Conservation (phyloP, 345 rosid species). For the Gossypium rotundifolium region DNA sequence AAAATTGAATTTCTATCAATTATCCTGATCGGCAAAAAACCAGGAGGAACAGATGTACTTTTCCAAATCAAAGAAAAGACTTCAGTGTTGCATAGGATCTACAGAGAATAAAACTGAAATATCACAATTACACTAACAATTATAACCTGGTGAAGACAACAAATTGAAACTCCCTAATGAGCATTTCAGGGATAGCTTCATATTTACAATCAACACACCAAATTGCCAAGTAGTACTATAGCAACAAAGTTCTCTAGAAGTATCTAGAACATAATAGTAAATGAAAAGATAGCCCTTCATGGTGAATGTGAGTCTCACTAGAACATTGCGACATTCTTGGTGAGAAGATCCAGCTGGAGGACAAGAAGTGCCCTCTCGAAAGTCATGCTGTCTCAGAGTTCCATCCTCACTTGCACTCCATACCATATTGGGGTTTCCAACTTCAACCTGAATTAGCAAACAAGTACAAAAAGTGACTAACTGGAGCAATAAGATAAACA, state of each 20-base stretch:
- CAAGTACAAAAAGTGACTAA: constrained; percentile 13
- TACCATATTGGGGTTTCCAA: constrained; percentile 88
- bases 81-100: neutral
- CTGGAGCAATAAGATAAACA: constrained; percentile 6
- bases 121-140: neutral
- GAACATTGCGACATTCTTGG: constrained; percentile 84
- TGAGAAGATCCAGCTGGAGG: constrained; percentile 75
- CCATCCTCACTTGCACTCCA: constrained; percentile 99
- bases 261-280: constrained; percentile 3
- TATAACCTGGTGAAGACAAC: neutral
- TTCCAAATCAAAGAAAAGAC: neutral
- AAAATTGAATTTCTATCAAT: neutral
- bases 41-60: neutral
- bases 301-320: constrained; percentile 40
- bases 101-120: neutral
- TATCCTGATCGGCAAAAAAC: neutral
- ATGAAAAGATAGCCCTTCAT: neutral
- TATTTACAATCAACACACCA: neutral
- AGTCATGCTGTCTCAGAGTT: constrained; percentile 92
- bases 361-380: constrained; percentile 77
- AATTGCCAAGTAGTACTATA: neutral
- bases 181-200: neutral
- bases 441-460: constrained; percentile 59
- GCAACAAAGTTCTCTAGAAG: neutral
- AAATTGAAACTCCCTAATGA: neutral